Conservation (phyloP, 495 filamentous ascomycete genomes). For the Pyrenopolyporus hunteri region DNA sequence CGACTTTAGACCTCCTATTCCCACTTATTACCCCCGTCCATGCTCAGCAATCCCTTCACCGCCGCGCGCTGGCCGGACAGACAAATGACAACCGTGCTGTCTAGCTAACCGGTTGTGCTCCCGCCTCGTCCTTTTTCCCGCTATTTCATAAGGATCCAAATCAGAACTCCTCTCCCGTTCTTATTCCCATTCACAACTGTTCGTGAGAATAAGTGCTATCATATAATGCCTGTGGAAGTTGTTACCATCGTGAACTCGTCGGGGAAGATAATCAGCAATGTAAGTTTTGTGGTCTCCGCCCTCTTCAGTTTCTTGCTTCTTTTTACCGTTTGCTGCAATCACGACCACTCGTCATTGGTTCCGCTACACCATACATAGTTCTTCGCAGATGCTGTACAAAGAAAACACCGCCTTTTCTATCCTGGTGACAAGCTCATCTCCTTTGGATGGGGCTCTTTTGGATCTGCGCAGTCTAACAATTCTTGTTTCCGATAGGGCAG, state of each 20-base stretch:
- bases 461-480: constrained; percentile 18
- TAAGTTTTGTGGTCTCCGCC: constrained; percentile 55
- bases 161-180: constrained; percentile 10
- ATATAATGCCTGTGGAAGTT: constrained; percentile 66
- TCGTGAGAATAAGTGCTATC: constrained; percentile 9
- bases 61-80: constrained; percentile 28
- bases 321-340: neutral
- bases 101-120: constrained; percentile 27
- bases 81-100: constrained; percentile 33
- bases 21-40: constrained; percentile 37
- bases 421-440: neutral
- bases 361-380: constrained; percentile 1
- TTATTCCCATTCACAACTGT: constrained; percentile 9
- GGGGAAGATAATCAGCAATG: constrained; percentile 89
- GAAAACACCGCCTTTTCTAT: neutral
- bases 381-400: constrained; percentile 41
- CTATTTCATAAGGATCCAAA: constrained; percentile 34
- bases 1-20: constrained; percentile 25
- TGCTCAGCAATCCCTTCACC: constrained; percentile 39
- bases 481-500: constrained; percentile 67
- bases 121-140: constrained; percentile 30
- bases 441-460: neutral
- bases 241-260: constrained; percentile 92
- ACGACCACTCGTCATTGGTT: neutral
- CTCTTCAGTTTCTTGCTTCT: constrained; percentile 6